phyloP scores from a whole-genome alignment of 1,139 yeast species.

The Geotrichum siamense region DNA sequence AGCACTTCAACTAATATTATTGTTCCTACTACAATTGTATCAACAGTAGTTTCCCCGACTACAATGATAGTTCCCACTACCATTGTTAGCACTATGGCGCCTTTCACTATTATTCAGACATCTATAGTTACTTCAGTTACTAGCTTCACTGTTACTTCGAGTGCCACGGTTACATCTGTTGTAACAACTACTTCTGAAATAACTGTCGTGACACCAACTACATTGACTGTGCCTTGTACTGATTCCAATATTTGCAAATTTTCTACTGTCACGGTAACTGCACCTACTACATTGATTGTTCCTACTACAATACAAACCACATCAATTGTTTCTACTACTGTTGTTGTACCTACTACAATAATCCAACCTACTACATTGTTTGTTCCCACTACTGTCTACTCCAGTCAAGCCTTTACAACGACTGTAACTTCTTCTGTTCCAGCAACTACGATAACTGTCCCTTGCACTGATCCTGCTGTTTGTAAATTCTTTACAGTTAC shows the following conservation, averaged over 20 bases:
- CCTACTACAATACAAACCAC: slow-evolving; percentile 7
- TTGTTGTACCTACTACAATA: slow-evolving; percentile 2
- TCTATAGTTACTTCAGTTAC: neutral
- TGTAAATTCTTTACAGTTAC: slow-evolving; percentile 7
- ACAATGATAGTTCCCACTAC: neutral
- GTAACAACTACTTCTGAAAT: neutral
- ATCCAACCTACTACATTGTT: neutral
- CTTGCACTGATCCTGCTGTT: slow-evolving; percentile 8
- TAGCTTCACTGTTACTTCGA: neutral
- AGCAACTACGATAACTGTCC: slow-evolving; percentile 10
- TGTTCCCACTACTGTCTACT: slow-evolving; percentile 2
- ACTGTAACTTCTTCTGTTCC: neutral
- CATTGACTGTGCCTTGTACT: slow-evolving; percentile 9
- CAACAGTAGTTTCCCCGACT: neutral
- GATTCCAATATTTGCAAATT: slow-evolving; percentile 3
- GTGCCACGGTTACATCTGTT: neutral
- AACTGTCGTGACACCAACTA: neutral
- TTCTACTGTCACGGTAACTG: slow-evolving; percentile 2
- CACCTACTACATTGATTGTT: slow-evolving; percentile 1
- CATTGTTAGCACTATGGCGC: neutral
- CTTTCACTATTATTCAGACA: neutral
- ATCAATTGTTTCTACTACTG: slow-evolving; percentile 1
- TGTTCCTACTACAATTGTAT: neutral
- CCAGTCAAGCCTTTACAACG: neutral
- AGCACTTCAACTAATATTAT: slow-evolving; percentile 1